phyloP scores from a whole-genome alignment of 73 alveolate species.

The Durusdinium trenchii region DNA sequence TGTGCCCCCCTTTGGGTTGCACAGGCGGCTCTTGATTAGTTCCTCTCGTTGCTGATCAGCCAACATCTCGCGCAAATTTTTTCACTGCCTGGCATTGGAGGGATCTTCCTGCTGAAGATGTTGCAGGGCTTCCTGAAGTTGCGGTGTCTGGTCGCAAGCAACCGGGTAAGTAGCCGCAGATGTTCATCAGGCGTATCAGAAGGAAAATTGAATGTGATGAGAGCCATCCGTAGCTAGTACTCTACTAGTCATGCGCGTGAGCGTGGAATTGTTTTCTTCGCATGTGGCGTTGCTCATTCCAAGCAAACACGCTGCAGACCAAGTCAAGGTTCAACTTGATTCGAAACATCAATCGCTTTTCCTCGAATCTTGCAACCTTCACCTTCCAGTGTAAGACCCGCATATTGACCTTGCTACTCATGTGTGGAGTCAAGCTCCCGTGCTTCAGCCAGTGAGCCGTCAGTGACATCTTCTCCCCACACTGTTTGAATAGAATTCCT shows the following conservation, averaged over 20 bases:
- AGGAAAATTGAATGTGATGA: neutral
- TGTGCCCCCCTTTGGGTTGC: neutral
- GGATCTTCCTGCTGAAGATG: neutral
- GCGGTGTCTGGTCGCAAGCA: neutral
- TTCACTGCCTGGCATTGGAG: neutral
- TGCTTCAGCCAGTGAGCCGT: neutral
- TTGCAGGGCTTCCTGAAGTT: neutral
- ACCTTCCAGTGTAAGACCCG: neutral
- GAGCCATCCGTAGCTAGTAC: neutral
- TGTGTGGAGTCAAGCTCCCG: neutral
- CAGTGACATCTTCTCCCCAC: neutral
- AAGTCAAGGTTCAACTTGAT: neutral
- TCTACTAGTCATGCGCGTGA: neutral
- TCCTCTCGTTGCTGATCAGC: neutral
- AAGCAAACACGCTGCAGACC: neutral
- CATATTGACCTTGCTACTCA: neutral
- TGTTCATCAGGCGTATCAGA: neutral
- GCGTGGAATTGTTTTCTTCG: neutral
- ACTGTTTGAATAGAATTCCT: neutral
- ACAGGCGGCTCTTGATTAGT: neutral
- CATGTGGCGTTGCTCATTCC: neutral
- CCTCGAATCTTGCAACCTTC: neutral
- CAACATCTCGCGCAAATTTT: neutral
- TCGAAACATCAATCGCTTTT: neutral
- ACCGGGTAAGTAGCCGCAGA: neutral